Evolutionary conservation across 1,139 yeast species (phyloP), one percentile per base, ranked within the genome.

Genomic region (Saccharomycopsis hybrid): DNA sequence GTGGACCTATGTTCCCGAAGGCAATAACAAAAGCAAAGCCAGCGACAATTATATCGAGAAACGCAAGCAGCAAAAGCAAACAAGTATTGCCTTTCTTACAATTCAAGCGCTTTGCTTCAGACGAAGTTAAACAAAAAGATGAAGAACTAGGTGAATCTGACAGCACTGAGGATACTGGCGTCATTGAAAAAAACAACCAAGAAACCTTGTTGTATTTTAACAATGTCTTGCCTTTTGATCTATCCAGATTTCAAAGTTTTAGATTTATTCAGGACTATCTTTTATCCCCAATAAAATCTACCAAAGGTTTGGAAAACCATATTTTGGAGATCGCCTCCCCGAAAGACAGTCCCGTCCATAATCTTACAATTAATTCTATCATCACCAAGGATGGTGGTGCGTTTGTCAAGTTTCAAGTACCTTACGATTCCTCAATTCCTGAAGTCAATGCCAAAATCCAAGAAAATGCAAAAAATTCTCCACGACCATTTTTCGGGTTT

Each of bases 351-450:
- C 73, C 74, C 1, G 67, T 77, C 13, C 69, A 69, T 29, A 69
- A 68, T 1, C 56, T 79, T 27, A 62, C 65, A 55, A 65, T 66
- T 56, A 71, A 66, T 40, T 77, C 68, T 41, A 71, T 86, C 36
- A 82, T 88, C 13, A 74, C 68, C 54, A 69, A 95, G 56, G 98
- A 92, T 61, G 96, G 97, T 48, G 97, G 97, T 42, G 96, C 89
- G 0, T 90, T 92, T 71, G 92, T 86, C 35, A 84, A 84, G 57
- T 85, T 83, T 59, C 67, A 69, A 43, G 77, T 82, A 5, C 90
- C 94, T 0, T 68, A 67, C 2, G 71, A 66, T 2, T 65, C 68
- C 44, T 66, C 76, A 2, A 65, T 74, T 3, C 73, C 77, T 43
- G 78, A 77, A 27, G 71, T 82, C 49, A 76, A 79, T 49, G 62